Conservation (phyloP, 2,329 filamentous ascomycete species). For the Didymella segeticola region DNA sequence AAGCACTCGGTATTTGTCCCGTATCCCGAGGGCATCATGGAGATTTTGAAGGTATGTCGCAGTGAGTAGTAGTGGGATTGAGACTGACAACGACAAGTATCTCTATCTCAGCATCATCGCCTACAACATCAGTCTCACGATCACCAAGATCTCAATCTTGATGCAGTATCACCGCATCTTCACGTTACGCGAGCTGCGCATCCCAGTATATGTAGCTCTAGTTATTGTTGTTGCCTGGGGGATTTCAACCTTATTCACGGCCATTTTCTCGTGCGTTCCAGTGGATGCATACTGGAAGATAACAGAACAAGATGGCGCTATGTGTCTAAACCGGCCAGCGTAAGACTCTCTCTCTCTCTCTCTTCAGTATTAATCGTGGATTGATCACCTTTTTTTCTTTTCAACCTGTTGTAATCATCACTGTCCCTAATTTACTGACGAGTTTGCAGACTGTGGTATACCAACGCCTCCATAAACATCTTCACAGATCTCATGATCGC, state of each 20-base stretch:
- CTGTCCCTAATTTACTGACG: not conserved
- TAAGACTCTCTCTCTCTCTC: not conserved
- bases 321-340: conserved; percentile 12
- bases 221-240: conserved; percentile 29
- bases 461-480: conserved; percentile 33
- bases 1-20: conserved; percentile 32
- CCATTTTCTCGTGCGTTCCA: conserved; percentile 31
- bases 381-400: not conserved
- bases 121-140: conserved; percentile 31
- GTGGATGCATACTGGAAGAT: conserved; percentile 31
- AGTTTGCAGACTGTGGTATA: conserved; percentile 20
- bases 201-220: conserved; percentile 32
- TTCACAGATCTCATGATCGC: conserved; percentile 35
- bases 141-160: conserved; percentile 39
- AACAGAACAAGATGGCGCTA: not conserved
- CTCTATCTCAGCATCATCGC: conserved; percentile 36
- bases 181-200: conserved; percentile 27
- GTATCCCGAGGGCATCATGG: conserved; percentile 15
- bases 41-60: conserved; percentile 25
- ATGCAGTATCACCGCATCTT: conserved; percentile 40
- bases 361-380: not conserved
- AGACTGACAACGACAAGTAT: conserved; percentile 24
- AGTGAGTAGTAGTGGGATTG: no score
- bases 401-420: not conserved
- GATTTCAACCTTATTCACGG: conserved; percentile 17